Percentiles rank a stretch among this genome's conserved stretches.
Conservation (phyloP, 2,329 filamentous ascomycete species). For the Sporothrix humicola region DNA sequence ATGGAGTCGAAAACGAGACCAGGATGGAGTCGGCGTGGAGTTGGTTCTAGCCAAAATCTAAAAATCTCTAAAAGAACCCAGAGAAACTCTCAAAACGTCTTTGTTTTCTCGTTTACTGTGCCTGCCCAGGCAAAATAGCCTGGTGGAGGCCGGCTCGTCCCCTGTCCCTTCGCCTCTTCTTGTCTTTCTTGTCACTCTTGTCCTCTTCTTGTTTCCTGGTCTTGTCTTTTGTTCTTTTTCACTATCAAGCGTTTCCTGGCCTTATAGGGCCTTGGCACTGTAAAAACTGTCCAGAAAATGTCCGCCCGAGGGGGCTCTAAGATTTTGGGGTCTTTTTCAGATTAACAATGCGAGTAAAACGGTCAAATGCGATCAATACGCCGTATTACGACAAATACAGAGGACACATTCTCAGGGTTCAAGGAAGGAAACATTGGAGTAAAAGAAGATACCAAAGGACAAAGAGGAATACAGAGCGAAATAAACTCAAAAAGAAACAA, state of each 20-base stretch:
- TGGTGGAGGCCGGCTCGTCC: not conserved
- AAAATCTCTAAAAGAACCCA: no score
- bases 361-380: constrained; percentile 11
- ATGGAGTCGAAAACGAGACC: not conserved
- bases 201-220: not conserved
- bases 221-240: not conserved
- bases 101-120: not conserved
- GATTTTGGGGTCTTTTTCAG: not conserved
- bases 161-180: not conserved
- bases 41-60: no score
- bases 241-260: not conserved
- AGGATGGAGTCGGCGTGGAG: no score
- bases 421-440: not conserved
- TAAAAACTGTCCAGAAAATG: not conserved
- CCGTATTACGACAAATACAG: not conserved
- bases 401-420: not conserved
- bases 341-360: not conserved
- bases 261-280: not conserved
- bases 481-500: no score
- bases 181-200: not conserved
- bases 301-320: not conserved
- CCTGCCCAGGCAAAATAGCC: constrained; percentile 5
- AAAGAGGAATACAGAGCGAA: no score
- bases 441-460: no score
- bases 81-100: no score